Evolutionary conservation across 345 rosid species (phyloP).

Genomic region (Bruguiera sexangula): DNA sequence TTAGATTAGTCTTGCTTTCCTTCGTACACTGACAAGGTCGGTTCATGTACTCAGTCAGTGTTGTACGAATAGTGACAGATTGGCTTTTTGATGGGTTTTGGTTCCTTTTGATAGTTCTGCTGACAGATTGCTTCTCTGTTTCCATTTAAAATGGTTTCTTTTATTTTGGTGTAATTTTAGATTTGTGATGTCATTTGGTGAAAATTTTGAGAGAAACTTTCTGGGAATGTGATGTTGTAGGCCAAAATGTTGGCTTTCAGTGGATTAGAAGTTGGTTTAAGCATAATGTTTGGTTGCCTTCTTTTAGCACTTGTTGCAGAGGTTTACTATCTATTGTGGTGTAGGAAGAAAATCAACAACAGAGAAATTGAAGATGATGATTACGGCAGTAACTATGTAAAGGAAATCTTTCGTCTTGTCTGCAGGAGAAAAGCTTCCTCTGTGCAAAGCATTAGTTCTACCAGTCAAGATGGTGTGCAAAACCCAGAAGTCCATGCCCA

Average conservation of each 20-base stretch:
- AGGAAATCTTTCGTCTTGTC: constrained; percentile 50
- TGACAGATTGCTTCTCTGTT: too few species aligned
- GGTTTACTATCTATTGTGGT: constrained; percentile 71
- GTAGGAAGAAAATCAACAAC: constrained; percentile 57
- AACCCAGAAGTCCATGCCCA: constrained; percentile 21
- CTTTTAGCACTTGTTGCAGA: constrained; percentile 68
- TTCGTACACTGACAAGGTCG: too few species aligned
- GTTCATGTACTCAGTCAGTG: too few species aligned
- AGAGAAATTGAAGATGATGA: constrained; percentile 32
- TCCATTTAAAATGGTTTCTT: too few species aligned
- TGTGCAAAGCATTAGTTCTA: constrained; percentile 26
- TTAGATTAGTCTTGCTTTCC: too few species aligned
- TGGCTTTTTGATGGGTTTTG: not conserved
- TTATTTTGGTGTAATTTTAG: too few species aligned
- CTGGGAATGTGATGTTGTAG: constrained; percentile 46
- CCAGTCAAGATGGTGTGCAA: constrained; percentile 10
- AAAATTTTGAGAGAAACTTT: not conserved
- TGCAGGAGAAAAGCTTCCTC: constrained; percentile 56
- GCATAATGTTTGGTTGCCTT: constrained; percentile 67
- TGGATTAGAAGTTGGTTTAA: constrained; percentile 68
- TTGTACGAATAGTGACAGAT: too few species aligned
- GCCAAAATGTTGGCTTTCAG: constrained; percentile 51
- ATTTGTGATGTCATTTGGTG: too few species aligned
- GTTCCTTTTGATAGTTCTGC: not conserved
- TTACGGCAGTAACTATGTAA: constrained; percentile 43